Evolutionary conservation across 208 protist species (phyloP).

Genomic region (Acanthamoeba quina): DNA sequence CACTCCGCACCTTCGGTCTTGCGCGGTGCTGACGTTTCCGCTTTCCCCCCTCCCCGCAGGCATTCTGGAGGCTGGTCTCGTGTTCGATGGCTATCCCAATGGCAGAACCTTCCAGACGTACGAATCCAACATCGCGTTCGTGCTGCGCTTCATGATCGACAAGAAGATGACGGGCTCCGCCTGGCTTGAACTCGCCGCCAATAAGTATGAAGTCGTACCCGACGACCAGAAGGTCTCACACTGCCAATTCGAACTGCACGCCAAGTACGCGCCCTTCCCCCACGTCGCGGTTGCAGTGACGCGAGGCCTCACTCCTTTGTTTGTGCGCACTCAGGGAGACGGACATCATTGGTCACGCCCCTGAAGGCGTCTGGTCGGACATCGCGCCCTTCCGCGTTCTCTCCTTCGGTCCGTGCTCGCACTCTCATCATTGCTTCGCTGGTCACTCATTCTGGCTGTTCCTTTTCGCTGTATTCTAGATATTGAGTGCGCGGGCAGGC

Average conservation of each 20-base stretch:
- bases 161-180: conserved; percentile 95
- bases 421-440: not conserved
- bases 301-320: not conserved
- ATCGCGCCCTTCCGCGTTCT: conserved; percentile 99
- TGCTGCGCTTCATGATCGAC: conserved; percentile 99
- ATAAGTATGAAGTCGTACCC: conserved; percentile 87
- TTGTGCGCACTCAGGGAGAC: not conserved
- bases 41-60: not conserved
- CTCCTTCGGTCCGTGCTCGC: conserved; percentile 93
- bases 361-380: conserved; percentile 93
- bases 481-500: conserved; percentile 98
- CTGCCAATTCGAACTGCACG: conserved; percentile 94
- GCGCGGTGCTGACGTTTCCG: not conserved
- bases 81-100: conserved; percentile 70
- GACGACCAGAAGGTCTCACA: not conserved
- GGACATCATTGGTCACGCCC: conserved; percentile 62
- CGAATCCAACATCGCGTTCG: conserved; percentile 99
- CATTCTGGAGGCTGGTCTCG: conserved; percentile 72
- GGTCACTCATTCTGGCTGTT: not conserved
- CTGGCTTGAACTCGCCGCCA: conserved; percentile 94
- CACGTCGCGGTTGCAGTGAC: conserved; percentile 23
- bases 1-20: conserved; percentile 2
- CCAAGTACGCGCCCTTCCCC: conserved; percentile 82
- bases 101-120: conserved; percentile 94
- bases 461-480: conserved; percentile 88